Evolutionary conservation across 179 eudicot species (phyloP).

Genomic region (Heliamphora pulchella): DNA sequence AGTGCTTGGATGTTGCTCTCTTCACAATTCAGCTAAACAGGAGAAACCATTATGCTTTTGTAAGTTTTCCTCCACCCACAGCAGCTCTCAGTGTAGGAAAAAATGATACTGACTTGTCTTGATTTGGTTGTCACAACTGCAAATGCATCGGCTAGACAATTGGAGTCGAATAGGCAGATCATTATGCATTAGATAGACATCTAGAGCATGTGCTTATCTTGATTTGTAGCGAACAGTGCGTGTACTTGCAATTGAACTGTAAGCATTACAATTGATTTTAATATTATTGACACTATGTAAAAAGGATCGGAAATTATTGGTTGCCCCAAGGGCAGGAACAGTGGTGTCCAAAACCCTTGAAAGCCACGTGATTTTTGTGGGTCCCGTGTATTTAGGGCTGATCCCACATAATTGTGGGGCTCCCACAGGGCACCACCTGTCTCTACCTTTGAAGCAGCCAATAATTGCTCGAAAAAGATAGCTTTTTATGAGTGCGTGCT

Average conservation of each 20-base stretch:
- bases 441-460: no score
- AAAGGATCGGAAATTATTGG: background rate
- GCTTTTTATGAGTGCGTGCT: no score
- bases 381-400: no score
- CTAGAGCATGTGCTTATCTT: background rate
- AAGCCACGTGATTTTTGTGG: no score
- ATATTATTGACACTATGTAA: background rate
- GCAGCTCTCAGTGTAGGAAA: background rate
- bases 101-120: background rate
- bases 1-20: slow-evolving; percentile 50
- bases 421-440: no score
- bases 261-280: background rate
- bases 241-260: background rate
- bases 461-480: no score
- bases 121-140: background rate
- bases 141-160: background rate
- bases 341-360: no score
- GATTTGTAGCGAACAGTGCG: background rate
- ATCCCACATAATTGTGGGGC: no score
- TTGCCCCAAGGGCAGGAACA: no score
- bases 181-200: background rate
- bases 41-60: background rate
- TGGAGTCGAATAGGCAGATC: background rate
- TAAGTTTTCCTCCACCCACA: background rate
- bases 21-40: slow-evolving; percentile 33